Evolutionary conservation across 106 monocot genomes (phyloP).

Genomic region (Vanilla planifolia): DNA sequence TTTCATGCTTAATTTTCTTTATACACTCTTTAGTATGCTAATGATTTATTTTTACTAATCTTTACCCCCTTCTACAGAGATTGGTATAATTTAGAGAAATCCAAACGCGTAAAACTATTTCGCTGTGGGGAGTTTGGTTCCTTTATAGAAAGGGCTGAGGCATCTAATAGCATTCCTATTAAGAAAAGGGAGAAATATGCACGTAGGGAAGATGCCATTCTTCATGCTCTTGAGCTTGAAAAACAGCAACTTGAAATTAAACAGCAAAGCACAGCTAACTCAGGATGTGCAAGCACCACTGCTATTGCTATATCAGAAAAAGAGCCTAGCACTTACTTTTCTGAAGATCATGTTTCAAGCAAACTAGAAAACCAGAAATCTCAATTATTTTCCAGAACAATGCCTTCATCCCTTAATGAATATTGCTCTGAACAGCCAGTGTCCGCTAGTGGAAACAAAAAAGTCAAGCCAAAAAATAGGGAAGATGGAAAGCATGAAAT

Average conservation of each 20-base stretch:
- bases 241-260: constrained; percentile 36
- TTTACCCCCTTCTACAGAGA: constrained; percentile 38
- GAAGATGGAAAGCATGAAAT: constrained; percentile 37
- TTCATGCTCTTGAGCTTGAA: constrained; percentile 91
- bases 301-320: constrained; percentile 9
- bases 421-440: constrained; percentile 6
- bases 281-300: constrained; percentile 15
- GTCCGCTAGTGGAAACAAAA: constrained; percentile 18
- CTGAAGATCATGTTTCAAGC: constrained; percentile 10
- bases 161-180: constrained; percentile 62
- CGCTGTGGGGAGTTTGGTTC: constrained; percentile 90
- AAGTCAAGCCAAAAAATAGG: constrained; percentile 17
- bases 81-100: constrained; percentile 94
- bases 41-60: no score
- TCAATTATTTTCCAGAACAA: constrained; percentile 23
- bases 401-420: constrained; percentile 15
- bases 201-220: constrained; percentile 86
- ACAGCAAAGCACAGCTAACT: constrained; percentile 13
- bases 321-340: constrained; percentile 19
- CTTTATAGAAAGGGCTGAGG: constrained; percentile 86
- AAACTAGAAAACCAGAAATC: constrained; percentile 19
- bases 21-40: background rate
- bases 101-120: constrained; percentile 86
- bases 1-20: background rate
- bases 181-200: constrained; percentile 94